Conservation (phyloP, 2,329 filamentous ascomycete genomes). For the Grosmannia serpens region DNA sequence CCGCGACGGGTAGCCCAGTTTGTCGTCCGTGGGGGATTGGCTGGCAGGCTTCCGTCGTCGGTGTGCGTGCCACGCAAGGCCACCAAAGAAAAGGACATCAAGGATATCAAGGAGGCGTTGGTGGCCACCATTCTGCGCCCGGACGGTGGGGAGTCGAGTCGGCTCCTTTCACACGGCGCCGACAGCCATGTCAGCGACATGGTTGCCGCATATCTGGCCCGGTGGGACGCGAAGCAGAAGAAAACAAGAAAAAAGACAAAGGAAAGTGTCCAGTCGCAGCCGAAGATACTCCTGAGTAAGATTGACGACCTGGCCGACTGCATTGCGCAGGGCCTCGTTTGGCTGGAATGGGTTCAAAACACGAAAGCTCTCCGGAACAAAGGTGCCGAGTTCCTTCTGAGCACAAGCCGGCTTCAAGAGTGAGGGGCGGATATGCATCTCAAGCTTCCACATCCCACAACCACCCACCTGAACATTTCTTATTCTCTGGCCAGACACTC, state of each 20-base stretch:
- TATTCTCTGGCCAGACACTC: not conserved
- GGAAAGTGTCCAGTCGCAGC: constrained; percentile 9
- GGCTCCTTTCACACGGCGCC: not conserved
- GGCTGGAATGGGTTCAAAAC: constrained; percentile 64
- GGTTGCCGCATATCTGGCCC: constrained; percentile 7
- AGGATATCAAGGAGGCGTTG: constrained; percentile 15
- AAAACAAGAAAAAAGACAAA: not conserved
- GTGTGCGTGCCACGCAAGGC: not conserved
- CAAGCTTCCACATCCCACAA: not conserved
- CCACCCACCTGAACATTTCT: no score
- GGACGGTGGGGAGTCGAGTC: not conserved
- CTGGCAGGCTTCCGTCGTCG: not conserved
- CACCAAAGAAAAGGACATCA: constrained; percentile 14
- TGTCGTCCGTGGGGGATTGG: constrained; percentile 25
- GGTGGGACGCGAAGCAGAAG: constrained; percentile 9
- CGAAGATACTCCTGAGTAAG: constrained; percentile 32
- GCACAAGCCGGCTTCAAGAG: not conserved
- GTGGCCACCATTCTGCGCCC: constrained; percentile 5
- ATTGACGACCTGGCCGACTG: constrained; percentile 75
- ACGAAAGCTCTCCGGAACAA: constrained; percentile 20
- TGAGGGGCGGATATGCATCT: not conserved
- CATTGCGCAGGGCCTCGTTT: constrained; percentile 65
- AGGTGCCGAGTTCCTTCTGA: constrained; percentile 17
- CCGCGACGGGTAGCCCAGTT: constrained; percentile 41
- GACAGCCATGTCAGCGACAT: not conserved